phyloP scores from a whole-genome alignment of 2,329 filamentous ascomycete genomes.

The Trichoderma sp. region DNA sequence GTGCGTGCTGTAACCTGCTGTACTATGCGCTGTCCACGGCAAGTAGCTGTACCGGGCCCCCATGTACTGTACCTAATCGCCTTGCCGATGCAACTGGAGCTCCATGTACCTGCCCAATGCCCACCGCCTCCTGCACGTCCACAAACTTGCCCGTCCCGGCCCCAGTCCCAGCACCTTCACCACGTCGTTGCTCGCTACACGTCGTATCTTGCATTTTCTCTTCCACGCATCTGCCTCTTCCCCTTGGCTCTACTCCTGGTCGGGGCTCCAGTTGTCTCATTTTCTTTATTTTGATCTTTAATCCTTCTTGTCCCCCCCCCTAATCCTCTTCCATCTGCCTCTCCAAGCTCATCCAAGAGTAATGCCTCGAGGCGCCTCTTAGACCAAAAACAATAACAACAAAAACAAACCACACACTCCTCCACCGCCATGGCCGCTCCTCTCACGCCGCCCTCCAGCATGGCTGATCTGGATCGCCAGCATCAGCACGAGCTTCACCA shows the following conservation, averaged over 20 bases:
- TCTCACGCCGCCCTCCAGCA: conserved; percentile 30
- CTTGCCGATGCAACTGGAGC: conserved; percentile 6
- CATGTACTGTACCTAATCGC: conserved; percentile 19
- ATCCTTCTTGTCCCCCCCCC: conserved; percentile 1
- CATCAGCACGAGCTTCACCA: neutral
- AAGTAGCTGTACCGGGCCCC: conserved; percentile 19
- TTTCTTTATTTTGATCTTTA: neutral
- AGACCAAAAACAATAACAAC: conserved; percentile 13
- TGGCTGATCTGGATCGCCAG: conserved; percentile 33
- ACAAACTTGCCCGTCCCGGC: neutral
- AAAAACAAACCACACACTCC: neutral
- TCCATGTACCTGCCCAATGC: conserved; percentile 13
- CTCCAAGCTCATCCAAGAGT: neutral
- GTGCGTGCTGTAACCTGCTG: conserved; percentile 22
- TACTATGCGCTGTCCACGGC: conserved; percentile 18
- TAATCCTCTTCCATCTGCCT: conserved; percentile 14
- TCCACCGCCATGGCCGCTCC: conserved; percentile 31
- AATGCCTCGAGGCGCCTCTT: conserved; percentile 20
- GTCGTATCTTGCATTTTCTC: conserved; percentile 22
- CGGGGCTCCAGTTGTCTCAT: neutral
- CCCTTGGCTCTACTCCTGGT: conserved; percentile 8
- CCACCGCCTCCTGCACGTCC: conserved; percentile 24
- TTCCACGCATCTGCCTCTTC: conserved; percentile 24
- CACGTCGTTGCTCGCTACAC: conserved; percentile 23
- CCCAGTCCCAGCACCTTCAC: neutral